Percentiles rank a stretch among this genome's conserved stretches.
phyloP scores from a whole-genome alignment of 345 rosid genomes.

The Arabidopsis suecica region DNA sequence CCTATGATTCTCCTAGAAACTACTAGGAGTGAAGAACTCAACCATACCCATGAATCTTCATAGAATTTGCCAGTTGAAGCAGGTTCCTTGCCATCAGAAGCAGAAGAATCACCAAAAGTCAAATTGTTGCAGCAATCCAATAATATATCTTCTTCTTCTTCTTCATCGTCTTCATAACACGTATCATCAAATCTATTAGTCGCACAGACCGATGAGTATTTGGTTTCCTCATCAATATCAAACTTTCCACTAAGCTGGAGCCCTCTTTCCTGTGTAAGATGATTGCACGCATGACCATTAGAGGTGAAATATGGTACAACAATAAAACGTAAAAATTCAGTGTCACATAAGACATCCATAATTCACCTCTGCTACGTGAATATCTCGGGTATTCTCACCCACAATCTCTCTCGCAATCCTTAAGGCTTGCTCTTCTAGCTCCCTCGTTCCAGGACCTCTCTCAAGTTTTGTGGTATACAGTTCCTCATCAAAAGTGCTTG shows the following conservation, averaged over 20 bases:
- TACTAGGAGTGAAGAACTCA: constrained; percentile 32
- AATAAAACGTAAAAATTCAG: neutral
- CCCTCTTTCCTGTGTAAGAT: constrained; percentile 81
- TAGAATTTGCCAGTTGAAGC: constrained; percentile 48
- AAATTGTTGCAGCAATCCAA: constrained; percentile 63
- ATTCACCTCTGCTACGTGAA: constrained; percentile 94
- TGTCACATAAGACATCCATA: constrained; percentile 35
- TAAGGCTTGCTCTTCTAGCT: constrained; percentile 75
- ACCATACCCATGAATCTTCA: constrained; percentile 52
- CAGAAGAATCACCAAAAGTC: constrained; percentile 68
- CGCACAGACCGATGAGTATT: constrained; percentile 79
- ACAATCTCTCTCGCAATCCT: constrained; percentile 95
- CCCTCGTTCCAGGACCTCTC: constrained; percentile 75
- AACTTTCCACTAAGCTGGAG: constrained; percentile 60
- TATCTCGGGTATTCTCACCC: constrained; percentile 85
- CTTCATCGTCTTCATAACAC: constrained; percentile 71
- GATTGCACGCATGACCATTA: constrained; percentile 29
- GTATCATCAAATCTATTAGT: constrained; percentile 61
- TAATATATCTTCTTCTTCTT: constrained; percentile 74
- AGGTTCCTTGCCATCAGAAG: constrained; percentile 48
- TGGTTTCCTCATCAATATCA: constrained; percentile 83
- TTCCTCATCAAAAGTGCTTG: constrained; percentile 90
- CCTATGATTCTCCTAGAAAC: constrained; percentile 29
- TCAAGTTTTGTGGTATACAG: constrained; percentile 92
- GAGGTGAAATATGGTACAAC: neutral